Base-by-base conservation (phyloP, 73 alveolate species). In the Tetrahymena borealis region DNA sequence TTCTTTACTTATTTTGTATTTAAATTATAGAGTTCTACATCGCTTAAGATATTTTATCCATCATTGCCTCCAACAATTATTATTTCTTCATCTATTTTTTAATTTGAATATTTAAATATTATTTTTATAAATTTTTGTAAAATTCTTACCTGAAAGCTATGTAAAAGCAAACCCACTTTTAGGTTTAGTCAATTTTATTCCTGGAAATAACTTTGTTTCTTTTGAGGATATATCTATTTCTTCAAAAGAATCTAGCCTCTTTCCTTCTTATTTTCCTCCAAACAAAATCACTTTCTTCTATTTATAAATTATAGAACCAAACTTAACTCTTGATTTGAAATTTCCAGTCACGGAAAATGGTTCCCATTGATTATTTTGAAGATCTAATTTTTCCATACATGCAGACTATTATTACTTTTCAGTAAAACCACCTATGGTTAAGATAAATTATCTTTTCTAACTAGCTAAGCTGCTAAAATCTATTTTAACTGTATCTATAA, bases 261-360 rank as follows among this genome's bases (percentile, higher is more conserved):
- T 43, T 11, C 99, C 99, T 20, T 95, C 97, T 7, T 60, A 79
- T 94, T 97, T 97, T 7, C 99, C 99, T 33, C 99, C 99, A 38
- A 97, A 91, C 13, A 97, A 92, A 39, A 96, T 37, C 28, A 97
- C 91, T 42, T 94, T 91, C 85, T 60, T 60, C 9, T 60, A 20
- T 28, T 60, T 60, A 28, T 60, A 60, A 18, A 60, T 60, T 2
- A 60, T 20, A 15, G 85, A 60, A 0, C 85, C 85, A n/a, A 60
- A 60, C 28, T 60, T 60, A 20, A 60, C 85, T 60, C 85, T 60
- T 60, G 85, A 13, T 35, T 60, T 60, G 28, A 60, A 60, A 28
- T 60, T 60, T 13, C 38, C 31, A 24, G n/a, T 24, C 0, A 35
- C 28, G n/a, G 13, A 24, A 6, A 60, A 60, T 24, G 85, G 85